Evolutionary conservation across 176 grass and related monocot species (phyloP).

Genomic region (Rhynchospora tenuis): DNA sequence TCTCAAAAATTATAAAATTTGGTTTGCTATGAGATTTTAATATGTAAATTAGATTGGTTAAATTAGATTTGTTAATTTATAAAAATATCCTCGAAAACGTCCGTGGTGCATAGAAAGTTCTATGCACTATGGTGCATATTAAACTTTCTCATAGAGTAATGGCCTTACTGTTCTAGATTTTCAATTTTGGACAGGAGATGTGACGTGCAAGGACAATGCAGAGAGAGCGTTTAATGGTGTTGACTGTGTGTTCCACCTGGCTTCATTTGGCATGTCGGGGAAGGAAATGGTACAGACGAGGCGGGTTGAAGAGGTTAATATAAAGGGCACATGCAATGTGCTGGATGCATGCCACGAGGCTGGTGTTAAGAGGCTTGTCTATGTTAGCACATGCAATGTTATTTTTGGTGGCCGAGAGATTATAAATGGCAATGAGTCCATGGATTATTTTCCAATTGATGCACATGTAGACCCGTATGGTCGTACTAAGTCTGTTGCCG

Average conservation of each 20-base stretch:
- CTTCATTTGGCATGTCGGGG: slow-evolving; percentile 95
- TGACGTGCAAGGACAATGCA: slow-evolving; percentile 54
- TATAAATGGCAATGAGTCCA: slow-evolving; percentile 51
- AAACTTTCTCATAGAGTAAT: too few relatives aligned
- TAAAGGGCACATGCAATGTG: slow-evolving; percentile 83
- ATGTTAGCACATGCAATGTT: slow-evolving; percentile 86
- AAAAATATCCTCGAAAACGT: too few relatives aligned
- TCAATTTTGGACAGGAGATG: slow-evolving; percentile 46
- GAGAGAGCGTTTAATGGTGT: slow-evolving; percentile 36
- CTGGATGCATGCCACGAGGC: slow-evolving; percentile 65
- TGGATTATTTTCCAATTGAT: slow-evolving; percentile 82
- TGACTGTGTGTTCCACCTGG: slow-evolving; percentile 82
- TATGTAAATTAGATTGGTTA: too few relatives aligned
- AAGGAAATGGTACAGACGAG: slow-evolving; percentile 79
- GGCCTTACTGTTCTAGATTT: background rate
- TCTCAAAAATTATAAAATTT: too few relatives aligned
- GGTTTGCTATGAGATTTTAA: too few relatives aligned
- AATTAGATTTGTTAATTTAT: too few relatives aligned
- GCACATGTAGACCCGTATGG: slow-evolving; percentile 84
- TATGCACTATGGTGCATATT: too few relatives aligned
- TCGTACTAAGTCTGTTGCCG: slow-evolving; percentile 75
- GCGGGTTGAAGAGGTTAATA: slow-evolving; percentile 55
- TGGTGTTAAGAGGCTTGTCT: slow-evolving; percentile 64
- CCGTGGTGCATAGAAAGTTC: too few relatives aligned
- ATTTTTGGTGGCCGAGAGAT: slow-evolving; percentile 79